These are phyloP conservation scores for Macadamia tetraphylla DNA, from an alignment of 164 flowering plant species.

Conservation along the genomic window DNA sequence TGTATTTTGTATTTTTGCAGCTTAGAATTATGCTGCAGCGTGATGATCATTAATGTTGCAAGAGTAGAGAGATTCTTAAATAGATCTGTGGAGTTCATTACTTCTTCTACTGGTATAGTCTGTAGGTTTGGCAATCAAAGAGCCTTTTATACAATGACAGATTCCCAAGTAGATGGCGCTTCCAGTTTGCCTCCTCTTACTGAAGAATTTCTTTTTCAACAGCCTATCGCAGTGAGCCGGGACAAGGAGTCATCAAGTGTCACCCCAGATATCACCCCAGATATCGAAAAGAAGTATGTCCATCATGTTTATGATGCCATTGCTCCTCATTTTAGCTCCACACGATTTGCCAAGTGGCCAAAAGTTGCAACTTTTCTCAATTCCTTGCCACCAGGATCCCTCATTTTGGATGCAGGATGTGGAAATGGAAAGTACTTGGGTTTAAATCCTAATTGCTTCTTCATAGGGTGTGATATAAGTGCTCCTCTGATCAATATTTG, in stretches of 20 bases:
- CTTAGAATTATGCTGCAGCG: not conserved
- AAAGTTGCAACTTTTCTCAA: conserved; percentile 74
- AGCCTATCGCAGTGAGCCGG: conserved; percentile 12
- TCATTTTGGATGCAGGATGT: conserved; percentile 88
- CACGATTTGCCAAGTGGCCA: conserved; percentile 96
- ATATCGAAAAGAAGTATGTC: conserved; percentile 89
- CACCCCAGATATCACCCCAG: conserved; percentile 88
- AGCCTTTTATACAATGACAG: conserved; percentile 29
- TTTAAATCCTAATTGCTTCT: conserved; percentile 58
- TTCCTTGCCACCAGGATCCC: conserved; percentile 57
- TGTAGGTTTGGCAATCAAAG: conserved; percentile 7
- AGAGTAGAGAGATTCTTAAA: conserved; percentile 12
- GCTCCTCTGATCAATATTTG: conserved; percentile 71
- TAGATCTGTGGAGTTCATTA: not conserved
- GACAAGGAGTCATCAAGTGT: conserved; percentile 22
- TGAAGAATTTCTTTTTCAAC: conserved; percentile 17
- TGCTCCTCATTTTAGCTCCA: conserved; percentile 96
- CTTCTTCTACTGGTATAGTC: not conserved
- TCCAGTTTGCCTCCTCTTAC: conserved; percentile 19
- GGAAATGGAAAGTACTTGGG: conserved; percentile 97
- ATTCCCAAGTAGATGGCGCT: conserved; percentile 21
- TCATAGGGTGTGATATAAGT: conserved; percentile 91
- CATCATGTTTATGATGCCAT: conserved; percentile 96
- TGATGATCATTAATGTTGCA: conserved; percentile 9
- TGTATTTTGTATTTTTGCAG: not conserved